Evolutionary conservation across 805 yeast genomes (phyloP).

Genomic region (Yamadazyma phyllophila): DNA sequence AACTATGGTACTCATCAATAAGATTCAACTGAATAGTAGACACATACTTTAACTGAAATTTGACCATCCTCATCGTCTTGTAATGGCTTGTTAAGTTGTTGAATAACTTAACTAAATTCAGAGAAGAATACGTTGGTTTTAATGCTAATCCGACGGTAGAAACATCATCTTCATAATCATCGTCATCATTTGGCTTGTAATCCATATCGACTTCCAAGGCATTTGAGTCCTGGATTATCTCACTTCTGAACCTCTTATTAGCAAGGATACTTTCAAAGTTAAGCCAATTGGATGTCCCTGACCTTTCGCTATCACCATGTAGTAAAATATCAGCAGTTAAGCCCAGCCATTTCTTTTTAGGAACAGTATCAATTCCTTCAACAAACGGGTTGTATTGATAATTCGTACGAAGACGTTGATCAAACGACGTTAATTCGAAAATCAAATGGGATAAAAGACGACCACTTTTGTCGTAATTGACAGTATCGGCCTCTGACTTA

Average conservation of each 20-base stretch:
- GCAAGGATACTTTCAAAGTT: conserved; percentile 53
- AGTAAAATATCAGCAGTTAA: conserved; percentile 40
- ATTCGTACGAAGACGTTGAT: conserved; percentile 42
- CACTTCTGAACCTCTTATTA: conserved; percentile 45
- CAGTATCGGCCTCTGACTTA: conserved; percentile 12
- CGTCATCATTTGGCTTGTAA: conserved; percentile 18
- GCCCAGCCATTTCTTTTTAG: conserved; percentile 46
- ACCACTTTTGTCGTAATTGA: conserved; percentile 37
- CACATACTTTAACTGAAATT: conserved; percentile 54
- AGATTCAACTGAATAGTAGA: conserved; percentile 57
- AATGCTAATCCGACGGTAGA: conserved; percentile 2
- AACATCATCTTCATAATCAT: conserved; percentile 3
- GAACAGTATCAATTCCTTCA: conserved; percentile 16
- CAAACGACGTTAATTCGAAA: conserved; percentile 57
- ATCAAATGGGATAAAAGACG: conserved; percentile 57
- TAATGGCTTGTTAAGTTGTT: conserved; percentile 57
- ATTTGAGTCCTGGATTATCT: conserved; percentile 45
- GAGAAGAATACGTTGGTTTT: conserved; percentile 62
- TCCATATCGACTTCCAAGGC: conserved; percentile 63
- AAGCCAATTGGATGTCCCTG: conserved; percentile 47
- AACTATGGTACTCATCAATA: conserved; percentile 49
- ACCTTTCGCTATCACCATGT: conserved; percentile 31
- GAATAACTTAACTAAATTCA: conserved; percentile 53
- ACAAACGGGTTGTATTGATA: conserved; percentile 48
- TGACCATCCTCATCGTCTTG: conserved; percentile 46